A percentile compares a stretch with the other conserved stretches of the same genome.
These are phyloP conservation scores for Xylariaceae sp. DNA, from an alignment of 2,329 filamentous ascomycete species.

Conservation along the genomic window DNA sequence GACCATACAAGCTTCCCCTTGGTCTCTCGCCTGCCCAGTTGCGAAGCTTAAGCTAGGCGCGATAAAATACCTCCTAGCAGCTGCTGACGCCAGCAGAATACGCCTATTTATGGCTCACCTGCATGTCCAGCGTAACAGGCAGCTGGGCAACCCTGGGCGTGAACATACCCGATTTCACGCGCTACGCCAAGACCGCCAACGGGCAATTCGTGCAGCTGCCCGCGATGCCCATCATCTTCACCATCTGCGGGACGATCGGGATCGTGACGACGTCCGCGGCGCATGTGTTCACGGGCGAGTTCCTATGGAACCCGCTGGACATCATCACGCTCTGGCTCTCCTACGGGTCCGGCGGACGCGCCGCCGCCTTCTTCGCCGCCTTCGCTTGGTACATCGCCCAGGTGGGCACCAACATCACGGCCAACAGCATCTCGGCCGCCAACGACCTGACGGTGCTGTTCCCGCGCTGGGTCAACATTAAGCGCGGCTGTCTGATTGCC, in stretches of 20 bases:
- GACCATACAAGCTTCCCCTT: too few relatives aligned
- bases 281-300: conserved; percentile 57
- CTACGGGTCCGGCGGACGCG: conserved; percentile 50
- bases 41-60: too few relatives aligned
- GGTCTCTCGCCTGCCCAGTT: too few relatives aligned
- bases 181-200: conserved; percentile 46
- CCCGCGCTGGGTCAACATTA: conserved; percentile 62
- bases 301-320: conserved; percentile 58
- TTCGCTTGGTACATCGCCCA: conserved; percentile 61
- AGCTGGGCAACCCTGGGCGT: conserved; percentile 52
- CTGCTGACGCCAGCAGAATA: conserved; percentile 45
- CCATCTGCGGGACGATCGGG: conserved; percentile 57
- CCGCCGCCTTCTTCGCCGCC: conserved; percentile 54
- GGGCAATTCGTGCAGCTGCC: conserved; percentile 52
- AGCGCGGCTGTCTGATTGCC: conserved; percentile 61
- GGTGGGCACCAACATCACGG: conserved; percentile 63
- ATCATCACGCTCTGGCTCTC: conserved; percentile 54
- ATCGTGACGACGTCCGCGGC: conserved; percentile 65
- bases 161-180: conserved; percentile 63
- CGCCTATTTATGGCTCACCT: conserved; percentile 56
- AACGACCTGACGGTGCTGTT: conserved; percentile 64
- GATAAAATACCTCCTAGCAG: too few relatives aligned
- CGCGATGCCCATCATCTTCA: conserved; percentile 56
- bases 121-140: conserved; percentile 54
- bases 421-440: conserved; percentile 60